phyloP scores from a whole-genome alignment of 305 asterid genomes.

The Fraxinus xanthoxyloides region DNA sequence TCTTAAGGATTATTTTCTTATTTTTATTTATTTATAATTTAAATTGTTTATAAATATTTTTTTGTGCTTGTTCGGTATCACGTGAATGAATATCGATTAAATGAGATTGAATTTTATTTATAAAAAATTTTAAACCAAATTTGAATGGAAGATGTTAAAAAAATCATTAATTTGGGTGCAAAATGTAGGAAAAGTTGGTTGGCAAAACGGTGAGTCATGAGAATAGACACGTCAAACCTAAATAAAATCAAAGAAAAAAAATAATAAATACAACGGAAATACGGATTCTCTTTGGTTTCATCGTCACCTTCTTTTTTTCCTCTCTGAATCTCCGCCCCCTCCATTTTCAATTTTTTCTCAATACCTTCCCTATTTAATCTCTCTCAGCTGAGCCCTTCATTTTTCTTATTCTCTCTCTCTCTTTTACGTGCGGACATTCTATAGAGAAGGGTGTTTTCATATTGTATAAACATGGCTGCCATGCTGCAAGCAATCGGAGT shows the following conservation, averaged over 20 bases:
- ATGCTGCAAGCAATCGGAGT: constrained; percentile 49
- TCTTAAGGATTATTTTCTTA: too few species aligned
- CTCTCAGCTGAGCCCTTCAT: neutral
- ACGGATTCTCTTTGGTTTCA: neutral
- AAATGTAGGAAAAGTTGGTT: neutral
- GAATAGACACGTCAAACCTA: neutral
- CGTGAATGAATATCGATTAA: too few species aligned
- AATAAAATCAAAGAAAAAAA: neutral
- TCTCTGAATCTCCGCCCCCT: constrained; percentile 2
- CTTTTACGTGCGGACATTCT: neutral
- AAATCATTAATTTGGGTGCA: neutral
- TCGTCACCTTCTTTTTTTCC: neutral
- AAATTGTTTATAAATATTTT: too few species aligned
- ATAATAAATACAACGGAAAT: neutral
- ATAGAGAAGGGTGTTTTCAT: neutral
- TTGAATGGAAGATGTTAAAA: neutral
- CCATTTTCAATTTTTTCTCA: neutral
- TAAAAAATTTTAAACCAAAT: too few species aligned
- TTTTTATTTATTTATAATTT: too few species aligned
- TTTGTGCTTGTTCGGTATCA: too few species aligned
- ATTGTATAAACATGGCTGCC: constrained; percentile 16
- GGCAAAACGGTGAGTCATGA: neutral
- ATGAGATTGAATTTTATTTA: too few species aligned
- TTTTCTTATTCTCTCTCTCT: neutral
- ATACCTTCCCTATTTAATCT: neutral